A percentile compares a stretch with the other conserved stretches of the same genome.
These are phyloP conservation scores for Ustanciosporium gigantosporum DNA, from an alignment of 1,284 basidiomycete species.

Conservation along the genomic window DNA sequence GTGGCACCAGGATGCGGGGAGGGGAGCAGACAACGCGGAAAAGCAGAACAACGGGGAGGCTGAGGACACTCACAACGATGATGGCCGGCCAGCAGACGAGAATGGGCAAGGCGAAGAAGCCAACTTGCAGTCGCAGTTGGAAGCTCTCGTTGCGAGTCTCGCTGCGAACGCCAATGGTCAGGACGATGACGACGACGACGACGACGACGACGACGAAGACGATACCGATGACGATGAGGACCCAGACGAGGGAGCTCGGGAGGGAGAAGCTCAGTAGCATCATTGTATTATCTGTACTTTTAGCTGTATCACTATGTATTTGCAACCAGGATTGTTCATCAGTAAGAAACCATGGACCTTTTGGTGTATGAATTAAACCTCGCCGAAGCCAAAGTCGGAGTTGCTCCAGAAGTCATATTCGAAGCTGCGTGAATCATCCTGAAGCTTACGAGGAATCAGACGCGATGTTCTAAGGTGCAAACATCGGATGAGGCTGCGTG, in stretches of 20 bases:
- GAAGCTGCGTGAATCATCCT: no score
- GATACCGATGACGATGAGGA: not conserved
- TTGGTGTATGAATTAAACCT: no score
- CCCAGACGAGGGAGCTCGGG: not conserved
- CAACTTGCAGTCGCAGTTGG: constrained; percentile 28
- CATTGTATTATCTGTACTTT: not conserved
- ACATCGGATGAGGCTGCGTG: no score
- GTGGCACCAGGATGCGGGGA: not conserved
- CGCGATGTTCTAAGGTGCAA: no score
- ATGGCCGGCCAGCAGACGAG: not conserved
- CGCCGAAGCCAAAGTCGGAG: no score
- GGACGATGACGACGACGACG: constrained; percentile 8
- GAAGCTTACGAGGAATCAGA: no score
- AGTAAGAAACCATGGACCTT: no score
- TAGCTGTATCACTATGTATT: not conserved
- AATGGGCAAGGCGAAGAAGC: not conserved
- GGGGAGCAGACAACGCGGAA: not conserved
- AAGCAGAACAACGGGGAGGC: not conserved
- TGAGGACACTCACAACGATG: not conserved
- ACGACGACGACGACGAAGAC: constrained; percentile 1
- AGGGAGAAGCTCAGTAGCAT: not conserved
- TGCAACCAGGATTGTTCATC: no score
- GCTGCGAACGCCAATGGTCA: constrained; percentile 1
- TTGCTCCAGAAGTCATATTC: no score
- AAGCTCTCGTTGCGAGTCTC: constrained; percentile 30